Evolutionary conservation across 352 stramenopile species (phyloP).

Genomic region (Phytophthora megakarya): DNA sequence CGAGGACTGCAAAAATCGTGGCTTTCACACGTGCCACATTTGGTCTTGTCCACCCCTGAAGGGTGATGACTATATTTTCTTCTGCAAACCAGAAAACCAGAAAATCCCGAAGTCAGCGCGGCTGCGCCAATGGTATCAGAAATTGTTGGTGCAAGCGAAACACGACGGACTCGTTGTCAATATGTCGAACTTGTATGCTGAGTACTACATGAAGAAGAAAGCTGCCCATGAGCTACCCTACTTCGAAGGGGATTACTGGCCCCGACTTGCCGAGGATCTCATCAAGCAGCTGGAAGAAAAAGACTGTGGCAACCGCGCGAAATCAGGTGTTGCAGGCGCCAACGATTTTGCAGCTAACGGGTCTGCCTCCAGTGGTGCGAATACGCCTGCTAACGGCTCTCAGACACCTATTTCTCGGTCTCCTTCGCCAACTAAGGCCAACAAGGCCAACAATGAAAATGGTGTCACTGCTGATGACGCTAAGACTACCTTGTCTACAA

Average conservation of each 20-base stretch:
- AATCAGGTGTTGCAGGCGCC: slow-evolving; percentile 29
- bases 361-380: slow-evolving; percentile 12
- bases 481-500: slow-evolving; percentile 28
- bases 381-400: slow-evolving; percentile 25
- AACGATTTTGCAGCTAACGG: slow-evolving; percentile 6
- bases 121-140: slow-evolving; percentile 88
- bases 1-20: slow-evolving; percentile 86
- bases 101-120: slow-evolving; percentile 89
- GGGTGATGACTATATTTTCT: slow-evolving; percentile 91
- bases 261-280: slow-evolving; percentile 97
- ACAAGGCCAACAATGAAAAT: slow-evolving; percentile 42
- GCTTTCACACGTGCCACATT: slow-evolving; percentile 89
- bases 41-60: slow-evolving; percentile 91
- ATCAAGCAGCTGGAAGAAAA: slow-evolving; percentile 98
- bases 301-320: slow-evolving; percentile 44
- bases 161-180: slow-evolving; percentile 81
- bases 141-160: slow-evolving; percentile 79
- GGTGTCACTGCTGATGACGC: slow-evolving; percentile 14
- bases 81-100: slow-evolving; percentile 91
- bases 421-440: slow-evolving; percentile 57
- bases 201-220: slow-evolving; percentile 91
- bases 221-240: slow-evolving; percentile 94
- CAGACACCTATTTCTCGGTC: slow-evolving; percentile 57
- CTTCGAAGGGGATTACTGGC: slow-evolving; percentile 99
- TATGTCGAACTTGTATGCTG: slow-evolving; percentile 85